Evolutionary conservation across 163 green algal genomes (phyloP), one percentile per base, ranked within the genome.

Genomic region (Scenedesmus sp.): DNA sequence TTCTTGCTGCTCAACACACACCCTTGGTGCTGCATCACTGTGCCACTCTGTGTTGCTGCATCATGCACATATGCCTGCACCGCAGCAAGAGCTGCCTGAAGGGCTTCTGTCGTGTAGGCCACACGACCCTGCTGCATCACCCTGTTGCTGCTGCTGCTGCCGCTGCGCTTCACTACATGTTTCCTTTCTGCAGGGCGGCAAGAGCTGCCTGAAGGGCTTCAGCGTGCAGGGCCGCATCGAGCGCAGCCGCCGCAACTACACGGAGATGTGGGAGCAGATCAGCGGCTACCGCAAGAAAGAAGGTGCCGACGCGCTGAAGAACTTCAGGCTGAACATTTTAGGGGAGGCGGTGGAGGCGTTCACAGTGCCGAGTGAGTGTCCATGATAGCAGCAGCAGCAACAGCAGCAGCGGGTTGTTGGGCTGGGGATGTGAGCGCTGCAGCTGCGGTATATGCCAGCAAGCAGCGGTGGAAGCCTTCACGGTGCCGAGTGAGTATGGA

Each of bases 241-340:
- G 77, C 89, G 88, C 85, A 88, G 76, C 60, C 85, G 90, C 74
- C 85, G 90, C 60, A 93, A 93, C 60, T 93, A 93, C 85, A 91
- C 85, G 10, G 73, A 93, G 59, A 88, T 93, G 62, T 93, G 90
- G 90, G 76, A 93, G 62, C 90, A 93, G 85, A 93, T 93, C 57
- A 77, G 85, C 64, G 73, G 46, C 2, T 87, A 91, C 84, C 76
- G 90, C 55, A 88, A 84, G 64, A 34, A 67, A 64, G 56, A 88
- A 5, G 86, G 84, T 3, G 73, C 84, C 20, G 84, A 70, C 2
- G 73, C 90, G 20, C 59, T 91, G 2, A 84, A 60, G 6, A 91
- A 91, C 77, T 93, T 93, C 76, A 74, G 85, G 26, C 77, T 93
- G 52, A 93, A 93, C 90, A 93, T 93, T 26, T 85, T 93, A 20